Percentiles rank a stretch among this genome's conserved stretches.
Conservation (phyloP, 768 basidiomycete genomes). For the Suillus sp. region DNA sequence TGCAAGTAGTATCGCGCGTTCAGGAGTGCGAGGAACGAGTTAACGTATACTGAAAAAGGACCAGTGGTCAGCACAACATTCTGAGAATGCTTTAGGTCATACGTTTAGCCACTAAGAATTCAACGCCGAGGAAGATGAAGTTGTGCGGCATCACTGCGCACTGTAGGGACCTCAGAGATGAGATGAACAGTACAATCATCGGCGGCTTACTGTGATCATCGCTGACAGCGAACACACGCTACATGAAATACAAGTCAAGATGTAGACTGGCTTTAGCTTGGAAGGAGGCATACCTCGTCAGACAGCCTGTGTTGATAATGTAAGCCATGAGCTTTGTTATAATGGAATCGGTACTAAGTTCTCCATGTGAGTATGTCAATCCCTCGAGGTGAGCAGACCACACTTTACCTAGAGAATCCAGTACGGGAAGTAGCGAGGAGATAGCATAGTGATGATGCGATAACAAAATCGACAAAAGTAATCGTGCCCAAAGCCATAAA, state of each 20-base stretch:
- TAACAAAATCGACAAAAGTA: neutral
- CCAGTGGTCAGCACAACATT: neutral
- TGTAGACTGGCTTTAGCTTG: neutral
- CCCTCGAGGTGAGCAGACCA: neutral
- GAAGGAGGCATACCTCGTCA: neutral
- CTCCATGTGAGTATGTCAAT: neutral
- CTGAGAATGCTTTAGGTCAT: neutral
- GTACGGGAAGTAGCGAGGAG: slow-evolving; percentile 1
- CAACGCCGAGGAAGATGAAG: neutral
- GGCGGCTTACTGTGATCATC: neutral
- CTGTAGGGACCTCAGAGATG: neutral
- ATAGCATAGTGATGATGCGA: slow-evolving; percentile 2
- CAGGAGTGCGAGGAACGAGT: slow-evolving; percentile 8
- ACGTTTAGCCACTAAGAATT: slow-evolving; percentile 1
- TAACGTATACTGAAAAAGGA: slow-evolving; percentile 10
- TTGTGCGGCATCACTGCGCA: neutral
- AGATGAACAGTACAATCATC: neutral
- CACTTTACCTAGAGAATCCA: slow-evolving; percentile 1
- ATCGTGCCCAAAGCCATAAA: neutral
- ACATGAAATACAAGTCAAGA: neutral
- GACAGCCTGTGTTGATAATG: neutral
- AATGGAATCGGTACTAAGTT: neutral
- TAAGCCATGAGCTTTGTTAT: neutral
- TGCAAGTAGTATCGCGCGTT: slow-evolving; percentile 8
- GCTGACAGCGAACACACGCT: neutral